phyloP scores from a whole-genome alignment of 2,329 filamentous ascomycete genomes.

The Lecanicillium sp. region DNA sequence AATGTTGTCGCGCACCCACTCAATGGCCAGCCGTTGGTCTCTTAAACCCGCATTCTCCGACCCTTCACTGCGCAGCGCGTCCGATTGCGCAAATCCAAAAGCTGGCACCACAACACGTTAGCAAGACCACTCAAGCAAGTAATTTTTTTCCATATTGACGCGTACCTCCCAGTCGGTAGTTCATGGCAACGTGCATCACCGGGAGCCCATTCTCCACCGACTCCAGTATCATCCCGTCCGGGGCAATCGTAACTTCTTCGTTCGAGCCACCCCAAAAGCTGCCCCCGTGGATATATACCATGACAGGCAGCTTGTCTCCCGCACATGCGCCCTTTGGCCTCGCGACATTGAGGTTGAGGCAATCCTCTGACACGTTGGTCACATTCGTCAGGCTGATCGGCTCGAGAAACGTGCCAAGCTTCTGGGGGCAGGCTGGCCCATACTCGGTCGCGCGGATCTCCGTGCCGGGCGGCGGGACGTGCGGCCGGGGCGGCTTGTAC shows the following conservation, averaged over 20 bases:
- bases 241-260: constrained; percentile 24
- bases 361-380: constrained; percentile 28
- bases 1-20: constrained; percentile 12
- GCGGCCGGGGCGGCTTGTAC: constrained; percentile 35
- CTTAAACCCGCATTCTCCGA: constrained; percentile 8
- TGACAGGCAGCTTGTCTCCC: constrained; percentile 23
- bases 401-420: constrained; percentile 18
- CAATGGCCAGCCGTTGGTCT: constrained; percentile 10
- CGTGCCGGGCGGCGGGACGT: constrained; percentile 21
- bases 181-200: constrained; percentile 26
- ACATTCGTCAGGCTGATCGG: constrained; percentile 27
- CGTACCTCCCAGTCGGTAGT: constrained; percentile 21
- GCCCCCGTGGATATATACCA: constrained; percentile 27
- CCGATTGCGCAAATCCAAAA: constrained; percentile 19
- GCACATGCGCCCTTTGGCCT: constrained; percentile 17
- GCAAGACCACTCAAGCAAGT: neutral
- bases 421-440: constrained; percentile 38
- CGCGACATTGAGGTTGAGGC: constrained; percentile 26
- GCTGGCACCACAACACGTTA: constrained; percentile 8
- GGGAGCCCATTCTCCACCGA: constrained; percentile 33
- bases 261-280: constrained; percentile 23
- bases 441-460: constrained; percentile 29
- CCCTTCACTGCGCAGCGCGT: constrained; percentile 10
- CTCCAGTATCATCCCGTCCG: constrained; percentile 37
- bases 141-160: neutral